phyloP scores from a whole-genome alignment of 23 red algal genomes.

The Gracilaria gracilis region DNA sequence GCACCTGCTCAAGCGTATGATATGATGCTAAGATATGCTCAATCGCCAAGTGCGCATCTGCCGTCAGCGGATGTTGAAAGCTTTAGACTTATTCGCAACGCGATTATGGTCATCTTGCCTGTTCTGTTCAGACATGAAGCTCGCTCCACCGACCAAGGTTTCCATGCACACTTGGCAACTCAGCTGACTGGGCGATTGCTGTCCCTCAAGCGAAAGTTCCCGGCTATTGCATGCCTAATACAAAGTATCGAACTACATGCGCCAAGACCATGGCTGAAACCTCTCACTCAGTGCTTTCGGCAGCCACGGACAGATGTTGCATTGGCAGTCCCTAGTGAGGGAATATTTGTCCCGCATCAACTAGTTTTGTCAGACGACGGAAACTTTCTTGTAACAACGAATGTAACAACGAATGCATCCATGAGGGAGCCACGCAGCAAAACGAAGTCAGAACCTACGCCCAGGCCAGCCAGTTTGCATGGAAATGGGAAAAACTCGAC shows the following conservation, averaged over 20 bases:
- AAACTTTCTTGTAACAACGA: conserved; percentile 38
- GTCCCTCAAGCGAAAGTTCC: conserved; percentile 46
- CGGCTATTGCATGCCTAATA: conserved; percentile 33
- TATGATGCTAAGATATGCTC: conserved; percentile 13
- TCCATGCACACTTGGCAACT: conserved; percentile 57
- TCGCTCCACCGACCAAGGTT: conserved; percentile 14
- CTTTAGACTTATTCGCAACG: conserved; percentile 56
- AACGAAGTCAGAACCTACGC: not conserved
- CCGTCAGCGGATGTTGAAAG: conserved; percentile 43
- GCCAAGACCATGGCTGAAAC: conserved; percentile 55
- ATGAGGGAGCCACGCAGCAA: not conserved
- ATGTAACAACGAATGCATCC: conserved; percentile 31
- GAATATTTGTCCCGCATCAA: conserved; percentile 45
- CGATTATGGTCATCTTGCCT: conserved; percentile 61
- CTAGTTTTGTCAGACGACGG: conserved; percentile 59
- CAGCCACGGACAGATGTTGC: conserved; percentile 50
- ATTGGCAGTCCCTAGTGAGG: conserved; percentile 50
- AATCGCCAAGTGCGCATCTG: not conserved
- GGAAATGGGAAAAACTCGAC: not conserved
- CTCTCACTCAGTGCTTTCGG: conserved; percentile 58
- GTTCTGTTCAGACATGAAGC: conserved; percentile 34
- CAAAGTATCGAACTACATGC: conserved; percentile 57
- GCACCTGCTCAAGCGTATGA: conserved; percentile 46
- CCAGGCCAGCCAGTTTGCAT: not conserved
- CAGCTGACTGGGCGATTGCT: conserved; percentile 56